Evolutionary conservation across 169 alveolate genomes (phyloP), one percentile per base, ranked within the genome.

Genomic region (Plasmodium fragile): DNA sequence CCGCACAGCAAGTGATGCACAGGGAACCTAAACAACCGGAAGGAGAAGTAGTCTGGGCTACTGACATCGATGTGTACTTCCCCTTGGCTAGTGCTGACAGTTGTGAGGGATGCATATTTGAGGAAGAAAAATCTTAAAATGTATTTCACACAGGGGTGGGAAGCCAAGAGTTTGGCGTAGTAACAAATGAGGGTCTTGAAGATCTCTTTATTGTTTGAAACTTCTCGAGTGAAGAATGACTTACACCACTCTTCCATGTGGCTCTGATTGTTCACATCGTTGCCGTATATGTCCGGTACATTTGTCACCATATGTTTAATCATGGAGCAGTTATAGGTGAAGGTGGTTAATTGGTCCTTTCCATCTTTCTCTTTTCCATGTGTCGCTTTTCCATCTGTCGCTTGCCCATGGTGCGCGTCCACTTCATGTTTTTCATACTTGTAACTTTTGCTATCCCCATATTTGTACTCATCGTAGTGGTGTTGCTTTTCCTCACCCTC

Each of bases 211-310:
- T 96, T 95, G 11, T 94, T 80, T 45, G 79, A 52, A 71, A 89
- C 59, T 11, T 96, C 96, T n/a, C 93, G 92, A 18, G 94, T 8
- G 69, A 92, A 92, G 83, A 72, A 92, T 69, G 92, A 94, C 30
- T 93, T 93, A 41, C 96, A 95, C 90, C 95, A 73, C 30, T 96
- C 97, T 70, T 96, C 97, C 49, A 95, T 79, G 78, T 96, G 97
- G 13, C 25, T 93, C 43, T 93, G 95, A 39, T 81, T 89, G 49
- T 92, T 96, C 34, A 94, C 93, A 80, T 93, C 95, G 34, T 84
- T 95, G 16, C 87, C 83, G 70, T 92, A 82, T 25, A 82, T 79
- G 36, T 89, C 91, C 1, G 94, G 94, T 18, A 89, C 78, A 55
- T 77, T 89, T 13, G 90, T 65, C 11, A 89, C 94, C 22, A 89